Conservation (phyloP, 495 filamentous ascomycete genomes). For the Penicillium silybi region DNA sequence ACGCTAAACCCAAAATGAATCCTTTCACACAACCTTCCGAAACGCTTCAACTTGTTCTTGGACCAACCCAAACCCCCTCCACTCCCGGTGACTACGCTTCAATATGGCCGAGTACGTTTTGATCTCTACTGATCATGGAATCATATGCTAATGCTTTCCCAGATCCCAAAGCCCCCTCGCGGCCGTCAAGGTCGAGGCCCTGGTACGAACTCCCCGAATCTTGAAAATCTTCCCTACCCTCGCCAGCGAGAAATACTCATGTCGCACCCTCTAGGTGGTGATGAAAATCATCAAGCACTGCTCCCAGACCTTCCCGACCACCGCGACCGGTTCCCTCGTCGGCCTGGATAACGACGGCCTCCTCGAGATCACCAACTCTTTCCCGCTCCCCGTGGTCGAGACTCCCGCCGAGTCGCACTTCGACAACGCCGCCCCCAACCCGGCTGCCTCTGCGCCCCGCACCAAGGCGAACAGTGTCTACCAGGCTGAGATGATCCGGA, state of each 20-base stretch:
- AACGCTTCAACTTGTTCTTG: slow-evolving; percentile 20
- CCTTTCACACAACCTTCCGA: slow-evolving; percentile 45
- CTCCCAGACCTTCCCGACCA: slow-evolving; percentile 80
- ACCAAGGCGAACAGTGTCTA: slow-evolving; percentile 85
- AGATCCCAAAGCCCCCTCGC: slow-evolving; percentile 56
- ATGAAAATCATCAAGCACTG: slow-evolving; percentile 97
- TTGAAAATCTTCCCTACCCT: slow-evolving; percentile 32
- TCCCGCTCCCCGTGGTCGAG: slow-evolving; percentile 89
- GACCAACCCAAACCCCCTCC: slow-evolving; percentile 15
- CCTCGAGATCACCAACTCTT: slow-evolving; percentile 90
- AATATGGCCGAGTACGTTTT: slow-evolving; percentile 46
- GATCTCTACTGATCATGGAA: not conserved
- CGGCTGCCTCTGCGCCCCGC: slow-evolving; percentile 83
- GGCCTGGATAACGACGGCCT: slow-evolving; percentile 84
- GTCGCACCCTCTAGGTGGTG: slow-evolving; percentile 61
- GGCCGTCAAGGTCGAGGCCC: slow-evolving; percentile 79
- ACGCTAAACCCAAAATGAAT: slow-evolving; percentile 24
- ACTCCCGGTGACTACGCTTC: slow-evolving; percentile 28
- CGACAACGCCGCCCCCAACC: slow-evolving; percentile 66
- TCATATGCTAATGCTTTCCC: slow-evolving; percentile 4
- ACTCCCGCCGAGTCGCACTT: slow-evolving; percentile 73
- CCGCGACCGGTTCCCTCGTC: slow-evolving; percentile 82
- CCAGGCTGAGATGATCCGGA: slow-evolving; percentile 96
- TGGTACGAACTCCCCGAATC: slow-evolving; percentile 51
- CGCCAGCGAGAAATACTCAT: slow-evolving; percentile 29